Base-by-base conservation (phyloP, 2,329 filamentous ascomycete genomes). In the Aspergillus floridensis region DNA sequence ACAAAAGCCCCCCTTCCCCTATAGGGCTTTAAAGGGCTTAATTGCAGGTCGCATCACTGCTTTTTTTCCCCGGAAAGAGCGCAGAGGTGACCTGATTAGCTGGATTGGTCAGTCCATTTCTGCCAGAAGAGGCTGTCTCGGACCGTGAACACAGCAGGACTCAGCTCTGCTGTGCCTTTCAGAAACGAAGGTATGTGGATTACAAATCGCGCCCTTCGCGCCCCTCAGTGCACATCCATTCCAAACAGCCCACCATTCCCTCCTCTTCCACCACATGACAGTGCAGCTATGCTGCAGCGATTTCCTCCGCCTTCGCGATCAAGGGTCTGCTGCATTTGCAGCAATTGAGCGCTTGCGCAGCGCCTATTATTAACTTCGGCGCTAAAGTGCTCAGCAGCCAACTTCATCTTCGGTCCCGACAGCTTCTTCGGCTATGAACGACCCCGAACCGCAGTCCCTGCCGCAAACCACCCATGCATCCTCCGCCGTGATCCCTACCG, bases 121-220 rank as follows among this genome's bases (percentile, higher is more conserved):
- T 63, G 62, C 56, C 58, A 61, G 53, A 60, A 57, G 59, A 68
- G 66, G 61, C 62, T 69, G 63, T 66, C 63, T 64, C 59, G 66
- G 66, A 63, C 58, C 41, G 63, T 63, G 64, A 62, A 62, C 62
- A 65, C 64, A 66, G 65, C 61, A 60, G 53, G 61, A 59, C 63
- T 62, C 49, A 60, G 61, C 51, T 63, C 63, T 64, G 63, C 60
- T 65, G 67, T 62, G 64, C 62, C 63, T 66, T 57, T 50, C 64
- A 49, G 61, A 64, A 58, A 56, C 64, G 78, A 82, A 80, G 76
- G 75, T 73, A 86, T 85, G 85, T 87, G 84, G 84, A 86, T 84
- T 76, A 78, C 84, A 44, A 44, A 44, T 44, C 38, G 38, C 65
- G 77, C 81, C 71, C 79, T 83, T 68, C 83, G 38, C 65, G 77